A percentile compares a stretch with the other conserved stretches of the same genome.
Conservation (phyloP, 305 asterid species). For the Fraxinus nigra region DNA sequence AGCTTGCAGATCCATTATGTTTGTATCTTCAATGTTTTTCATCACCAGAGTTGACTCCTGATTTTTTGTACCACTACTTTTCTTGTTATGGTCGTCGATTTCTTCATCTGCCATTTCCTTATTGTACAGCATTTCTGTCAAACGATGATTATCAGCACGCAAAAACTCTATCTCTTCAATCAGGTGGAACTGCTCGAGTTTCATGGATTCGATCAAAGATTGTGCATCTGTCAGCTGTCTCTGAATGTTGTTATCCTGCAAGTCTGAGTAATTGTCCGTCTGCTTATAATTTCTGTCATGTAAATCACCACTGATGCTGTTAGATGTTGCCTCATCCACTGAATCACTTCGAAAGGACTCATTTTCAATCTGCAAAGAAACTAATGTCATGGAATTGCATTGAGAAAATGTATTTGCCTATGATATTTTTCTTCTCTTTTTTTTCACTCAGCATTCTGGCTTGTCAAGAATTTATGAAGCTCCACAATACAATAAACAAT, state of each 20-base stretch:
- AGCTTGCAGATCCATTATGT: conserved; percentile 39
- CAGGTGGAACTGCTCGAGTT: conserved; percentile 44
- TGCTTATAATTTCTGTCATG: conserved; percentile 27
- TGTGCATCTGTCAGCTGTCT: conserved; percentile 54
- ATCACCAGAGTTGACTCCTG: conserved; percentile 25
- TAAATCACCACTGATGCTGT: conserved; percentile 27
- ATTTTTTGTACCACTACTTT: conserved; percentile 24
- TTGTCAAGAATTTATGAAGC: conserved; percentile 13
- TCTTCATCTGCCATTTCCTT: conserved; percentile 26
- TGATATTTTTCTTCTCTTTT: not conserved
- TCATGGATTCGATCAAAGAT: conserved; percentile 46
- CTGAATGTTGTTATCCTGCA: conserved; percentile 36
- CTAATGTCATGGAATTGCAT: conserved; percentile 12
- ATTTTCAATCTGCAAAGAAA: conserved; percentile 37
- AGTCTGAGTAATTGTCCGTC: conserved; percentile 18
- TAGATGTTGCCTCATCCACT: conserved; percentile 32
- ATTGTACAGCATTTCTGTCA: conserved; percentile 33
- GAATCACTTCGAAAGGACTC: conserved; percentile 33
- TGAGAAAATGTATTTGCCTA: conserved; percentile 5
- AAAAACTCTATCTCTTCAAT: conserved; percentile 45
- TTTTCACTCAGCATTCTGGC: not conserved
- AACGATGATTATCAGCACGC: conserved; percentile 43
- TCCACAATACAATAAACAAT: not conserved
- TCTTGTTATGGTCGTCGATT: conserved; percentile 15
- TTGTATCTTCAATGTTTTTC: conserved; percentile 30